Conservation (phyloP, 768 basidiomycete species). For the Russula sp. region DNA sequence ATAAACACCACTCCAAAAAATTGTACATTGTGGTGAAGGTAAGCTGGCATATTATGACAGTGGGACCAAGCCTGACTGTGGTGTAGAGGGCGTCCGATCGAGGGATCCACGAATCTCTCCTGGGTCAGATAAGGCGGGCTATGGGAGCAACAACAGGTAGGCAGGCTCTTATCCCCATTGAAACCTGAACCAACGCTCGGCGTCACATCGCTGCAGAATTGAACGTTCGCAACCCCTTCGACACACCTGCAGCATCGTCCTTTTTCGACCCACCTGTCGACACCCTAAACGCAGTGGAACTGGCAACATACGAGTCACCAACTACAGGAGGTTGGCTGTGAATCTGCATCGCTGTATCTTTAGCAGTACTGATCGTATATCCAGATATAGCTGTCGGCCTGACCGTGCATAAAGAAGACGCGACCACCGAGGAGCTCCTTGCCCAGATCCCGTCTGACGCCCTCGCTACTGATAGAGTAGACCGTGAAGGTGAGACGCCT, state of each 20-base stretch:
- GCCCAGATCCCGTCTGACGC: not conserved
- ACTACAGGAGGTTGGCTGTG: not conserved
- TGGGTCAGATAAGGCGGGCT: not conserved
- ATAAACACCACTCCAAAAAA: not conserved
- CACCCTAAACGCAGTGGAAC: not conserved
- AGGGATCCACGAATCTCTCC: not conserved
- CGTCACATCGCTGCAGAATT: too few relatives aligned
- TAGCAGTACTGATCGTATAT: not conserved
- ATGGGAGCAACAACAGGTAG: not conserved
- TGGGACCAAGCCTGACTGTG: not conserved
- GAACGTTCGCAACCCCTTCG: not conserved
- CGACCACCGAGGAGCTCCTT: not conserved
- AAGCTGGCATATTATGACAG: not conserved
- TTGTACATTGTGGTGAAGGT: not conserved
- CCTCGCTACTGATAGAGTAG: not conserved
- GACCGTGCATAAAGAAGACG: not conserved
- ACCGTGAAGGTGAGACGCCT: not conserved
- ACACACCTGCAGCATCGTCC: not conserved
- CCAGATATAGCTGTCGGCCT: not conserved
- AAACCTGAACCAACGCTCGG: not conserved
- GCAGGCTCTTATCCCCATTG: too few relatives aligned
- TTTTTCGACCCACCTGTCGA: not conserved
- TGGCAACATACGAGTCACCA: not conserved
- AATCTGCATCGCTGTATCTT: not conserved
- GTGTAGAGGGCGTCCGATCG: not conserved